Evolutionary conservation across 1,284 basidiomycete genomes (phyloP).

Genomic region (Rhodofomes roseus): DNA sequence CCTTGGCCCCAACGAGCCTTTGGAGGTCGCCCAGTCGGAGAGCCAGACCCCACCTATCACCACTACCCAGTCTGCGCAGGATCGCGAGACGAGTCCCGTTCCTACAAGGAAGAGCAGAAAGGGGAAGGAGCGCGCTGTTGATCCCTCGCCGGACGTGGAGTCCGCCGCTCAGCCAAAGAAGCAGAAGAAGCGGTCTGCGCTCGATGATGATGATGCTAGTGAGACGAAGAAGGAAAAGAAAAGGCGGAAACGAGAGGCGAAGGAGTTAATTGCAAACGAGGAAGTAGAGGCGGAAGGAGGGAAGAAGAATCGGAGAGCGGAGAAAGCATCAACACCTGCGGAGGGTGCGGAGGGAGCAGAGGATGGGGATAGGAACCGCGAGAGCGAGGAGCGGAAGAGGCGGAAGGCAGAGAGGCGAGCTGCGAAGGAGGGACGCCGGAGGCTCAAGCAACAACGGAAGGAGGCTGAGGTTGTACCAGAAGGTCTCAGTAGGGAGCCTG

Average conservation of each 20-base stretch:
- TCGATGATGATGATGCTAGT: conserved; percentile 10
- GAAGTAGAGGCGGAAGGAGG: background rate
- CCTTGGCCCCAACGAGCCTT: conserved; percentile 42
- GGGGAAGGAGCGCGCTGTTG: conserved; percentile 7
- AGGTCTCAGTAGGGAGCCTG: background rate
- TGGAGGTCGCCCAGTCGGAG: conserved; percentile 3
- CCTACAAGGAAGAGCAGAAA: conserved; percentile 12
- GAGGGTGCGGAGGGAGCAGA: background rate
- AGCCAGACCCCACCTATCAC: background rate
- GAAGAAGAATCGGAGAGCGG: conserved; percentile 4
- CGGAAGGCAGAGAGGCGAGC: conserved; percentile 22
- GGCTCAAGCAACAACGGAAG: conserved; percentile 11
- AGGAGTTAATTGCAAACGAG: conserved; percentile 8
- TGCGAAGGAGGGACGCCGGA: conserved; percentile 21
- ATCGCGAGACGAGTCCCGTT: background rate
- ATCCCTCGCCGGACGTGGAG: background rate
- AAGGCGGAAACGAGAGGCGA: conserved; percentile 13
- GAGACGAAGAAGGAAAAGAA: conserved; percentile 13
- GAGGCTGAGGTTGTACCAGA: background rate
- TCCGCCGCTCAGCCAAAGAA: conserved; percentile 1
- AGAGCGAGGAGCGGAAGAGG: conserved; percentile 22
- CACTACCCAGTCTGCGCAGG: background rate
- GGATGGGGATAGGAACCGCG: conserved; percentile 9
- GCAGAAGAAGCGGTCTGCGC: conserved; percentile 14
- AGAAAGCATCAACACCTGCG: conserved; percentile 6